Base-by-base conservation (phyloP, 106 monocot genomes). In the Allium fistulosum region DNA sequence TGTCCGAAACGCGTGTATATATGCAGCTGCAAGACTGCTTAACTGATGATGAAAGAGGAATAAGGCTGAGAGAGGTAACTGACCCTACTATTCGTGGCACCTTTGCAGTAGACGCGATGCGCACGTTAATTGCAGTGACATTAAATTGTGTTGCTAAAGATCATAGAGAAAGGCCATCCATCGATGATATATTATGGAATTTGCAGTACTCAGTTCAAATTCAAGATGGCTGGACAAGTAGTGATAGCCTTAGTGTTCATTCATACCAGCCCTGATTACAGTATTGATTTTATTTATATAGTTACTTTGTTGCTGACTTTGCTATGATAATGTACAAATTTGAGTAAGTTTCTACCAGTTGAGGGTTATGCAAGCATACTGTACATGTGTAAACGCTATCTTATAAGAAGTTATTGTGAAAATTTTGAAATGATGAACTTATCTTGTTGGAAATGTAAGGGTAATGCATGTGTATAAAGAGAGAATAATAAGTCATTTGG, bases 181-280 rank as follows among this genome's bases (percentile, higher is more conserved):
- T 97, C 10, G 96, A 97, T 15, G 96, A 97, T 63, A 63, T 97
- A 16, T 79, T 97, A 11, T 97, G 96, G 96, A 97, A 97, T 65
- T 70, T 97, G 69, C 92, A 92, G 68, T 97, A 92, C 48, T 84
- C 92, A 1, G 82, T 82, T 51, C 96, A 97, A 56, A 75, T 97
- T 57, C 96, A 97, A 61, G 89, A 92, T 73, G 91, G 84, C 9
- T 89, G 84, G 80, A 78, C 85, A 7, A 91, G 81, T 74, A 85
- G 83, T 61, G 94, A 87, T 50, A 79, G 61, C 64, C 71, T 94
- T 60, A 79, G 84, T 67, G 28, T 74, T 65, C 81, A 82, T 27
- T 60, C 57, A 6, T 69, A 45, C 8, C 37, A 37, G 5, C 37
- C 37, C 37, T 37, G 37, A 37, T 4, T 37, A 37, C 37, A 37